A percentile compares a stretch with the other conserved stretches of the same genome.
These are phyloP conservation scores for Aspergillus indologenus DNA, from an alignment of 495 filamentous ascomycete genomes.

Conservation along the genomic window DNA sequence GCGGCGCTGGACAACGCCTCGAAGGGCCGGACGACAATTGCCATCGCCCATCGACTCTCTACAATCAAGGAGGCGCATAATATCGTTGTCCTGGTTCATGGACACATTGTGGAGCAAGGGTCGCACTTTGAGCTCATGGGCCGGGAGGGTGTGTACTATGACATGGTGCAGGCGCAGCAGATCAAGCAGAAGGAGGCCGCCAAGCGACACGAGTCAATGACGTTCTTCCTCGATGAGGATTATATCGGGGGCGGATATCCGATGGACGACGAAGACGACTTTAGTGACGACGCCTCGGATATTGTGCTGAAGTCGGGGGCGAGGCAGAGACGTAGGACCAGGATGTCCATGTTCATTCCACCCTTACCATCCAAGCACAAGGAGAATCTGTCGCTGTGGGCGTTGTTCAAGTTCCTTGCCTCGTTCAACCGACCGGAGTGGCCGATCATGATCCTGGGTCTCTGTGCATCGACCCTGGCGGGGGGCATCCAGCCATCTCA, in stretches of 20 bases:
- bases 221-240: conserved; percentile 19
- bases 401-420: conserved; percentile 76
- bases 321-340: conserved; percentile 5
- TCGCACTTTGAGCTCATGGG: conserved; percentile 69
- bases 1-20: conserved; percentile 83
- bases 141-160: conserved; percentile 61
- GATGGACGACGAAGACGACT: conserved; percentile 6
- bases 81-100: conserved; percentile 87
- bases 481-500: conserved; percentile 83
- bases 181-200: conserved; percentile 53
- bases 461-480: conserved; percentile 74
- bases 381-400: conserved; percentile 66
- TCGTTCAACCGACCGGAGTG: conserved; percentile 78
- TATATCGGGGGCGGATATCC: neutral
- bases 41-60: conserved; percentile 90
- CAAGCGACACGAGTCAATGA: conserved; percentile 5
- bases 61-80: conserved; percentile 93
- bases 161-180: conserved; percentile 74
- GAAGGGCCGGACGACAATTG: conserved; percentile 85
- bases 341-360: conserved; percentile 9
- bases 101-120: conserved; percentile 85
- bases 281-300: conserved; percentile 17
- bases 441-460: conserved; percentile 69
- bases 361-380: conserved; percentile 24
- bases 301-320: conserved; percentile 1